Base-by-base conservation (phyloP, 495 filamentous ascomycete species). In the Bombardia bombarda region DNA sequence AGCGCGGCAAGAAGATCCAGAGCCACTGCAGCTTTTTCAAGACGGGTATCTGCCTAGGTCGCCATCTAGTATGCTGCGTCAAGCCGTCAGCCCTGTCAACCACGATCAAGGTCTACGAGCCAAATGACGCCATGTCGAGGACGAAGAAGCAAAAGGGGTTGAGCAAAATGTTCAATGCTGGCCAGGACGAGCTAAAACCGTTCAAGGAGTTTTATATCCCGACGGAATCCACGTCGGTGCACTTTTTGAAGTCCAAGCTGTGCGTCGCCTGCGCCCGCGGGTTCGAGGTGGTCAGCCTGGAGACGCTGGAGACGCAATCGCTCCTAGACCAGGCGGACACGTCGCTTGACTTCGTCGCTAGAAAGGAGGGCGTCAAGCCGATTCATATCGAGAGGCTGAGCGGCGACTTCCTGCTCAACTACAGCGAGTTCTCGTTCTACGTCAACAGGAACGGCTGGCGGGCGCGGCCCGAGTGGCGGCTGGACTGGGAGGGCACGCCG, bases 121-220 rank as follows among this genome's bases (percentile, higher is more conserved):
- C 93, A 2, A 90, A 89, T 68, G 93, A 97, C 56, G 81, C 84
- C 32, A 77, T 92, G 68, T 80, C 84, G 17, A 87, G 86, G 62
- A 80, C 83, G 18, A 87, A 87, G 67, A 93, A 88, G 68, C 90
- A 90, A 51, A 88, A 87, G 38, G 90, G 92, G 17, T 81, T 97
- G 36, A 80, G 84, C 49, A 93, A 89, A 70, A 89, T 99, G 82
- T 89, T 97, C 68, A 85, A 87, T 58, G 80, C 84, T 46, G 85
- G 87, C 10, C 88, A 95, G 56, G 93, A 99, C 52, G 86, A 92
- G 37, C 72, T 99, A 40, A 94, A 88, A 58, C 86, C 90, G 13
- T 96, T 92, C 74, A 96, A 97, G 77, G 93, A 99, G 70, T 96
- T 95, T 57, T 97, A 97, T 65, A 95, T 99, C 50, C 93, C 93